phyloP scores from a whole-genome alignment of 768 basidiomycete genomes.

The Termitomyces sp. region DNA sequence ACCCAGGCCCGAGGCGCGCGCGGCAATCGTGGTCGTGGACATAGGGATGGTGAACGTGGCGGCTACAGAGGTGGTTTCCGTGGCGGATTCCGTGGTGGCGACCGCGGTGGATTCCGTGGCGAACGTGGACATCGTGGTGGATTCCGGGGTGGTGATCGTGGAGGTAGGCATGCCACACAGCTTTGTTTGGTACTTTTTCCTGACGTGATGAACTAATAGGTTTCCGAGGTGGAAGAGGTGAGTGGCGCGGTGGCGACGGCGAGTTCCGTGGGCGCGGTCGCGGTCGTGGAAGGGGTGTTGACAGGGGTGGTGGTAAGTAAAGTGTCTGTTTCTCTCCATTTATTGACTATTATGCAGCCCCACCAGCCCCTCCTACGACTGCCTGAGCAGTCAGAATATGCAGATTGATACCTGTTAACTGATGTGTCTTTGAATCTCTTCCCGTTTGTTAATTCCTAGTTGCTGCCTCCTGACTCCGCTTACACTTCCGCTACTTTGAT shows the following conservation, averaged over 20 bases:
- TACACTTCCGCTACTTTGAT: neutral
- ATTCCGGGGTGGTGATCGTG: conserved; percentile 32
- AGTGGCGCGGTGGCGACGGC: conserved; percentile 42
- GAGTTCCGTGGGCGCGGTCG: conserved; percentile 41
- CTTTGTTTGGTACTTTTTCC: neutral
- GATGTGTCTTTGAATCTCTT: neutral
- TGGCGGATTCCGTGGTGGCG: conserved; percentile 30
- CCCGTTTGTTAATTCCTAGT: neutral
- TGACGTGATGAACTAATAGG: conserved; percentile 15
- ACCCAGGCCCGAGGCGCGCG: conserved; percentile 43
- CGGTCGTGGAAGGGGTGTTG: conserved; percentile 29
- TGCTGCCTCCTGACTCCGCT: neutral
- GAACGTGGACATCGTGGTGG: conserved; percentile 38
- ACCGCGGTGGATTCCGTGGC: conserved; percentile 24
- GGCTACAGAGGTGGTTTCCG: conserved; percentile 24
- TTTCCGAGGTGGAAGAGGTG: conserved; percentile 36
- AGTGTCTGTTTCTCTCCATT: neutral
- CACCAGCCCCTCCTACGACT: conserved; percentile 14
- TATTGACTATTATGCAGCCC: conserved; percentile 8
- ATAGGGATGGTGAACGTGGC: conserved; percentile 23
- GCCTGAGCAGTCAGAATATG: conserved; percentile 12
- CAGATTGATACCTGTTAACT: neutral
- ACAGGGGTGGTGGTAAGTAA: conserved; percentile 32
- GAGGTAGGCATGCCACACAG: conserved; percentile 19
- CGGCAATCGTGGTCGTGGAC: conserved; percentile 35